Evolutionary conservation across 768 basidiomycete species (phyloP), one percentile per base, ranked within the genome.

Genomic region (Leccinum olivaceopallidum): DNA sequence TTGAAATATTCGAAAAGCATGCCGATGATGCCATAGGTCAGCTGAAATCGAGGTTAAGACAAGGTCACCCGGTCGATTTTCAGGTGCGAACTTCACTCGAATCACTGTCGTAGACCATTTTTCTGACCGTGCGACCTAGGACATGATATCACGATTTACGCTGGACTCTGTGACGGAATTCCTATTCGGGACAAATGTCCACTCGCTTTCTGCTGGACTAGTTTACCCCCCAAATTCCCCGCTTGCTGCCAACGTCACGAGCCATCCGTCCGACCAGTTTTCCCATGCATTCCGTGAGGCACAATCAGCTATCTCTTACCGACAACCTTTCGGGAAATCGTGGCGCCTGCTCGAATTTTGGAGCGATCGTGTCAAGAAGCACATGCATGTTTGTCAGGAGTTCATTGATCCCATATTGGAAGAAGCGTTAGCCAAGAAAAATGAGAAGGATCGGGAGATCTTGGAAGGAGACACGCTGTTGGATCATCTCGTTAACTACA

Each of bases 101-200:
- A 51, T 59, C 28, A 5, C 22, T 48, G 22, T 34, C 28, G 6
- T 47, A 14, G 55, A 13, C 22, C 48, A 6, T 37, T 26, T 26
- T 49, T 20, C 30, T 62, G 20, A 60, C 32, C 13, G 18, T n/a
- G 22, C 9, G 24, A 36, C 53, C 30, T 56, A 84, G 81, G 84
- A 85, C 57, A 75, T 82, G 58, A 78, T 79, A 3, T 79, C 79
- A 0, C 78, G 84, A 2, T 87, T 85, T 69, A 86, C 85, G 0
- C 73, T 86, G 53, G 85, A 86, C 69, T 80, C 82, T 0, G 84
- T 83, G 1, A 80, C 84, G 0, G 81, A 84, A 50, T 87, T 85
- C 64, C 78, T 86, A 28, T 85, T 86, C 62, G 80, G 78, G 28
- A 70, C 79, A 32, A 73, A 80, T 50, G 79, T 85, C 12, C 69